Evolutionary conservation across 176 grass and related monocot species (phyloP).

Genomic region (bread wheat (Triticum aestivum)): IWGSC_CS_RefSeq_v2.1 NC_057814.1:266744289-266744788

Average conservation of each 20-base stretch:
- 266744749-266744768: conserved; percentile 99
- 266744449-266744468: neutral
- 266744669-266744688: conserved; percentile 96
- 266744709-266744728: conserved; percentile 99
- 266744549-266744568: conserved; percentile 6
- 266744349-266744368: neutral
- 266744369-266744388: conserved; percentile 12
- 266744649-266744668: conserved; percentile 59
- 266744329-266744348: conserved; percentile 18
- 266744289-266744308: neutral
- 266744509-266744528: neutral
- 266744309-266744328: conserved; percentile 14
- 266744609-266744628: neutral
- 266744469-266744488: neutral
- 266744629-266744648: conserved; percentile 8
- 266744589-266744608: neutral
- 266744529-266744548: neutral
- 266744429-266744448: neutral
- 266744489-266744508: conserved; percentile 13
- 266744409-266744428: conserved; percentile 23
- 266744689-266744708: conserved; percentile 97
- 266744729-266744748: conserved; percentile 93
- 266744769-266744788: conserved; percentile 40
- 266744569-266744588: conserved; percentile 15
- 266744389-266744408: neutral